Percentiles rank a stretch among this genome's conserved stretches.
These are phyloP conservation scores for Rhodomyrtus tomentosa DNA, from an alignment of 345 rosid genomes.

Conservation along the genomic window DNA sequence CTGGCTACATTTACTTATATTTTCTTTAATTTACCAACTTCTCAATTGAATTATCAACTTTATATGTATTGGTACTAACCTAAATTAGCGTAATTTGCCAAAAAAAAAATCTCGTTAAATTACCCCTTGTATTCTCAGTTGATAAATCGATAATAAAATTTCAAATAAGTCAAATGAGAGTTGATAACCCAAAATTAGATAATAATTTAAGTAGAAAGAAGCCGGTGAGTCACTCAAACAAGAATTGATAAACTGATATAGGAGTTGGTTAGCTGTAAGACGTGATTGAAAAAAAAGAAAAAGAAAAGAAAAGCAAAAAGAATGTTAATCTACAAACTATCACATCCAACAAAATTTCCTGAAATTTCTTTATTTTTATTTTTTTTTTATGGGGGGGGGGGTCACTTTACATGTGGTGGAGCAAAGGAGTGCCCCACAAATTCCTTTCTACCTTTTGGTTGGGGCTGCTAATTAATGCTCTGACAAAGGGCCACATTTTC, in stretches of 20 bases:
- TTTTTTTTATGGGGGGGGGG: too few species aligned
- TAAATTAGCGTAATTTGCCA: neutral
- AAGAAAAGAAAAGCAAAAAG: too few species aligned
- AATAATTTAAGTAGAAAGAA: neutral
- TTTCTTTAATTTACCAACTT: neutral
- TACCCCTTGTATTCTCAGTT: neutral
- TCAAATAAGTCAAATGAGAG: neutral
- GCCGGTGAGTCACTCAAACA: neutral
- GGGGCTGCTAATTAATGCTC: neutral
- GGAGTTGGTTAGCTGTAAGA: neutral
- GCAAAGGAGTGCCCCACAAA: neutral
- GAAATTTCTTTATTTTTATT: too few species aligned
- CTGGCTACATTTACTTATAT: neutral
- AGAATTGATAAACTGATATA: neutral
- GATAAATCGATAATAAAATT: neutral
- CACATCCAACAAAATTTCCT: neutral
- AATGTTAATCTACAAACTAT: neutral
- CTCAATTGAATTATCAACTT: neutral
- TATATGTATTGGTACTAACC: neutral
- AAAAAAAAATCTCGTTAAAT: neutral
- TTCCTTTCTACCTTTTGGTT: neutral
- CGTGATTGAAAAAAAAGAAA: neutral
- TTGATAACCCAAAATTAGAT: neutral
- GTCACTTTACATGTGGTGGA: neutral
- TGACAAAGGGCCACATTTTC: neutral